Percentiles rank a stretch among this genome's conserved stretches.
These are phyloP conservation scores for Lachnellula cervina DNA, from an alignment of 2,329 filamentous ascomycete genomes.

Conservation along the genomic window DNA sequence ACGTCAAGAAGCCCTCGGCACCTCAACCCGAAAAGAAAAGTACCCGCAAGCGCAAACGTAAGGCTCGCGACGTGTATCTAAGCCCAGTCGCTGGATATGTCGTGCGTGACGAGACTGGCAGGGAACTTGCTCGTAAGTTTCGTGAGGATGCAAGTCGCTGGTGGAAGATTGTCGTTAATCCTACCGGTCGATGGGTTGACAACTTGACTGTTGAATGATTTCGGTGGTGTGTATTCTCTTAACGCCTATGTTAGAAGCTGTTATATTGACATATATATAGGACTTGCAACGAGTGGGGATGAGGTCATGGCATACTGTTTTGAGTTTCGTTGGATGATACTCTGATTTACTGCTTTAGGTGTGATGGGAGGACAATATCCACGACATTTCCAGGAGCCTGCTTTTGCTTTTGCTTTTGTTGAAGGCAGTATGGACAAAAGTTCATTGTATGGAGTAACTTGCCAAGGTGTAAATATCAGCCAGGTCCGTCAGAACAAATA, in stretches of 20 bases:
- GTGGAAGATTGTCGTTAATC: slow-evolving; percentile 1
- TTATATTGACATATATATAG: background rate
- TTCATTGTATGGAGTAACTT: no score
- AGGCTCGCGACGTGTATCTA: background rate
- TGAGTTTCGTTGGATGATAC: no score
- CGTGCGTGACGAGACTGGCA: background rate
- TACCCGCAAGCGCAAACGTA: background rate
- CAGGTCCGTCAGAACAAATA: no score
- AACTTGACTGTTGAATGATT: background rate
- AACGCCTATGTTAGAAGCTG: background rate
- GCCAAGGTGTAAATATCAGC: no score
- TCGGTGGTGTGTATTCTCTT: background rate
- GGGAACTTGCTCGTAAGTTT: background rate
- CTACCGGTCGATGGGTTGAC: background rate
- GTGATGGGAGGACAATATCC: no score
- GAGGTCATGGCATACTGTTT: no score
- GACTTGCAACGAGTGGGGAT: no score
- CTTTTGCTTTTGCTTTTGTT: no score
- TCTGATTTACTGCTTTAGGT: no score
- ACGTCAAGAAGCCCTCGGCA: background rate
- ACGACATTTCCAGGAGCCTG: no score
- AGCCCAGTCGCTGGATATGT: background rate
- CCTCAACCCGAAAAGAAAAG: background rate
- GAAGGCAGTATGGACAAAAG: no score
- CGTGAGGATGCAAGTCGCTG: background rate